phyloP scores from a whole-genome alignment of 768 basidiomycete species.

The Lactifluus subvellereus region DNA sequence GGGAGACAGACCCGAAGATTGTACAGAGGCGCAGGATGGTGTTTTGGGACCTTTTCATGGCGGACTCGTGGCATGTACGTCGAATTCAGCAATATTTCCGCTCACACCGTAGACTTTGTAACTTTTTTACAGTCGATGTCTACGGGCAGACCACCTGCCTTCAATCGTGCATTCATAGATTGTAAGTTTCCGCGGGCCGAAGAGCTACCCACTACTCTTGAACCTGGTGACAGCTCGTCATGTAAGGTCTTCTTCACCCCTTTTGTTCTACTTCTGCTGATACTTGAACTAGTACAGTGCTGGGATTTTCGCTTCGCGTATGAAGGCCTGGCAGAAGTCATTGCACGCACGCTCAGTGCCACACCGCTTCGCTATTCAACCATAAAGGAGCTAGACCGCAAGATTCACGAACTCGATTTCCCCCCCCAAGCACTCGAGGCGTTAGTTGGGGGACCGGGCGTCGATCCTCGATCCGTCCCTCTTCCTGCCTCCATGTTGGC shows the following conservation, averaged over 20 bases:
- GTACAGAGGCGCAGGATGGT: slow-evolving; percentile 60
- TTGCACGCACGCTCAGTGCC: slow-evolving; percentile 53
- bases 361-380: slow-evolving; percentile 53
- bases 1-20: slow-evolving; percentile 42
- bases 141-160: slow-evolving; percentile 65
- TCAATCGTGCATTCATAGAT: slow-evolving; percentile 61
- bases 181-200: slow-evolving; percentile 51
- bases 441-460: slow-evolving; percentile 29
- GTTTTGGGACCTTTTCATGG: slow-evolving; percentile 76
- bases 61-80: slow-evolving; percentile 63
- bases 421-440: slow-evolving; percentile 41
- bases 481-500: slow-evolving; percentile 35
- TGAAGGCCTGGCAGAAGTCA: slow-evolving; percentile 61
- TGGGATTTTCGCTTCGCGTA: slow-evolving; percentile 63
- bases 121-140: slow-evolving; percentile 47
- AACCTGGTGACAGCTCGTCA: slow-evolving; percentile 26
- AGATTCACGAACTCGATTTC: slow-evolving; percentile 58
- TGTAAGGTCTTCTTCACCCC: slow-evolving; percentile 15
- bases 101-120: not conserved
- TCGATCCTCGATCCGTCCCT: slow-evolving; percentile 25
- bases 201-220: slow-evolving; percentile 26
- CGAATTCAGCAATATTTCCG: not conserved
- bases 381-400: slow-evolving; percentile 45
- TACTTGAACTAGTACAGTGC: slow-evolving; percentile 40
- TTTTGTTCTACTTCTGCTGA: slow-evolving; percentile 4